A percentile compares a stretch with the other conserved stretches of the same genome.
These are phyloP conservation scores for Taxillus chinensis DNA, from an alignment of 164 flowering plant genomes.

Conservation along the genomic window DNA sequence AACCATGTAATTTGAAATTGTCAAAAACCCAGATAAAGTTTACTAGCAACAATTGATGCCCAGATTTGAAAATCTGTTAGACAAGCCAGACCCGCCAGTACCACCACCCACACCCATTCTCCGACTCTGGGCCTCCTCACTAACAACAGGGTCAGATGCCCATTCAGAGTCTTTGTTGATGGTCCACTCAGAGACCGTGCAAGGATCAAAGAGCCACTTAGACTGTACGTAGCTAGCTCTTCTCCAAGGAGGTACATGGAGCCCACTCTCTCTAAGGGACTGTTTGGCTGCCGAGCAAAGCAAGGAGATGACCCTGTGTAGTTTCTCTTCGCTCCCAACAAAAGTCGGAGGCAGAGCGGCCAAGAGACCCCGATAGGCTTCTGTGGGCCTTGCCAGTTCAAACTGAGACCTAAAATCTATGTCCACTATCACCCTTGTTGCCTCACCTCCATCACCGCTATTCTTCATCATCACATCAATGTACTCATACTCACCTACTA, in stretches of 20 bases:
- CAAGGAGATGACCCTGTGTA: constrained; percentile 28
- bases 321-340: constrained; percentile 41
- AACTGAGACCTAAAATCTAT: constrained; percentile 57
- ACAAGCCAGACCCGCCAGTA: neutral
- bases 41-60: neutral
- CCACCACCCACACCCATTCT: neutral
- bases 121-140: neutral
- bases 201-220: constrained; percentile 29
- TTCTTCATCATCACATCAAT: constrained; percentile 28
- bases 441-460: constrained; percentile 5
- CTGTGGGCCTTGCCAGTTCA: constrained; percentile 58
- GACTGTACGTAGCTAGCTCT: constrained; percentile 38
- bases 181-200: constrained; percentile 7
- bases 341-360: constrained; percentile 35
- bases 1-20: no score
- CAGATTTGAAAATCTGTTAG: neutral
- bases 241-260: constrained; percentile 67
- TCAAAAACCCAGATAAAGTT: neutral
- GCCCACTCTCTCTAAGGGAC: constrained; percentile 40
- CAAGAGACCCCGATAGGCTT: constrained; percentile 27
- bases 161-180: neutral
- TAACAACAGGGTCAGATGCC: neutral
- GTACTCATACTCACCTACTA: constrained; percentile 51
- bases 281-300: constrained; percentile 41
- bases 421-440: constrained; percentile 44